Evolutionary conservation across 2,329 filamentous ascomycete genomes (phyloP).

Genomic region (Arthrobotrys conoides): DNA sequence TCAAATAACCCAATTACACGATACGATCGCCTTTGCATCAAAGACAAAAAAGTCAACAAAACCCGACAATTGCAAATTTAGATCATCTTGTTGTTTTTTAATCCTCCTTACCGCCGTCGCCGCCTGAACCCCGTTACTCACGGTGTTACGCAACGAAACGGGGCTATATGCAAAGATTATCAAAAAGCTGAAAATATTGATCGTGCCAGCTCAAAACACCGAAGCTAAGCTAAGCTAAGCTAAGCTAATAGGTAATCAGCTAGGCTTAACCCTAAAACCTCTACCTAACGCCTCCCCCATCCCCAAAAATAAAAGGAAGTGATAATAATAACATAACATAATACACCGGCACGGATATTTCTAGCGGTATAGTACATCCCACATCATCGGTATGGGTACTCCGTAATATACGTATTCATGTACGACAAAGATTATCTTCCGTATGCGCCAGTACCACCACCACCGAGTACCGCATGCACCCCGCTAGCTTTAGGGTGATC

Average conservation of each 20-base stretch:
- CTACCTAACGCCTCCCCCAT: neutral
- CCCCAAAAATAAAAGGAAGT: slow-evolving; percentile 1
- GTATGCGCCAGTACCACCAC: slow-evolving; percentile 2
- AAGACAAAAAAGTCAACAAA: neutral
- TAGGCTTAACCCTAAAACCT: neutral
- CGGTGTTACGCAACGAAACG: slow-evolving; percentile 42
- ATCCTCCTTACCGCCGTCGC: neutral
- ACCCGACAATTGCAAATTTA: slow-evolving; percentile 6
- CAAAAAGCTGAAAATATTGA: neutral
- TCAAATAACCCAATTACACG: too few relatives aligned
- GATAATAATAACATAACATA: too few relatives aligned
- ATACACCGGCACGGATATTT: slow-evolving; percentile 28
- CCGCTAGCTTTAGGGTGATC: neutral
- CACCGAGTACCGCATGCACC: neutral
- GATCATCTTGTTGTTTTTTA: neutral
- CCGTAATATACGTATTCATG: neutral
- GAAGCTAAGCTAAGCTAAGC: too few relatives aligned
- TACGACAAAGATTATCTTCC: slow-evolving; percentile 6
- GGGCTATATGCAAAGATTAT: slow-evolving; percentile 28
- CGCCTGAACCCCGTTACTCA: slow-evolving; percentile 1
- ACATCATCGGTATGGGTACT: neutral
- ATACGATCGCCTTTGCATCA: neutral
- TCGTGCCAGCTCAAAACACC: neutral
- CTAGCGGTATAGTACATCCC: neutral
- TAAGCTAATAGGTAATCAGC: neutral